Base-by-base conservation (phyloP, 768 basidiomycete genomes). In the Boletus fagicola region DNA sequence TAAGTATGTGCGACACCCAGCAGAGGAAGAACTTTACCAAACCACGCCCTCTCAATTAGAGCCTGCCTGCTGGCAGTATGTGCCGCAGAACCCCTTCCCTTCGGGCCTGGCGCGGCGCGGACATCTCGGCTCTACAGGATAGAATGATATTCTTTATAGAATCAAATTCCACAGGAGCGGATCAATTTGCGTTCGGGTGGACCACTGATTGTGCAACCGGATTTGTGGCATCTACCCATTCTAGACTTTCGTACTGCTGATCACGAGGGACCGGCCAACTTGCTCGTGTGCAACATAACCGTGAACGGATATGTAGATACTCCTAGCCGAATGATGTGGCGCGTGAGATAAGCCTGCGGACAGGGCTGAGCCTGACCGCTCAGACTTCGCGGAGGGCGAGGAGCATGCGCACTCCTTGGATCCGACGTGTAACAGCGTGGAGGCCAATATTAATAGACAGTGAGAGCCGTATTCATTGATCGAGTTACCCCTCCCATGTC, bases 11-110 rank as follows among this genome's bases (percentile, higher is more conserved):
- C 57, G 46, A 59, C 22, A 49, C 7, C 38, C 47, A 53, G 51
- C 48, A 53, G 57, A 54, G 59, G 11, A 61, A 55, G 33, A 40
- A 42, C 49, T 36, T 72, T 64, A 68, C 68, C 68, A 72, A 68
- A 70, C 58, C 49, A 49, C 36, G 54, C 49, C 65, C 68, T 60
- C 59, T 58, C 56, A 55, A 54, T 64, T 35, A 43, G 57, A 51
- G 40, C 50, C 49, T 45, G 52, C 24, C 46, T 47, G 39, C 24
- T 40, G 35, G n/a, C 22, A 28, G 26, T 45, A 43, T 42, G 50
- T 39, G 24, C 44, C 33, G 47, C 38, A 40, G 45, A 44, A 10
- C 38, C 38, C 43, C 38, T 40, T 26, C 22, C 43, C 6, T 51
- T 50, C 43, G 43, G 49, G 30, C 16, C 49, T 50, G 49, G 26